Evolutionary conservation across 495 filamentous ascomycete species (phyloP).

Genomic region (Neurospora sublineolata): DNA sequence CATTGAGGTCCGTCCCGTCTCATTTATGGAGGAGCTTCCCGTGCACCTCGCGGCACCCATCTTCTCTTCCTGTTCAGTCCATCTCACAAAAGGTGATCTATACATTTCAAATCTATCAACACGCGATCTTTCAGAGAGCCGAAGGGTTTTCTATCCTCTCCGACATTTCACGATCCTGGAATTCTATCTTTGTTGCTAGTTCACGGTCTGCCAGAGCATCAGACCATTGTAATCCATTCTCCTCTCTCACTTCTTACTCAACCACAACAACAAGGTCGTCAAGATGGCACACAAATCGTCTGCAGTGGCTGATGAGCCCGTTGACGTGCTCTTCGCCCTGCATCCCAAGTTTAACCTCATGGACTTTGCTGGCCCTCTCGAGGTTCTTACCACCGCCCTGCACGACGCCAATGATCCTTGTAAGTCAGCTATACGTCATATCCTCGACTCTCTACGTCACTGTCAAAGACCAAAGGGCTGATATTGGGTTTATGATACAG

Average conservation of each 20-base stretch:
- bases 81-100: background rate
- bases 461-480: background rate
- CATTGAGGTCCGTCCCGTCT: background rate
- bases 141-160: background rate
- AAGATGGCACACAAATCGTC: slow-evolving; percentile 40
- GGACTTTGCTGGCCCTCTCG: slow-evolving; percentile 58
- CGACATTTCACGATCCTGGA: background rate
- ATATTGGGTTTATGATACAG: slow-evolving; percentile 16
- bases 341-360: slow-evolving; percentile 42
- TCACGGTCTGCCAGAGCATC: background rate
- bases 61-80: background rate
- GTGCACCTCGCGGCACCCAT: background rate
- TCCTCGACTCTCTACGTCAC: background rate
- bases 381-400: slow-evolving; percentile 46
- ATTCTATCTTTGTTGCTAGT: background rate
- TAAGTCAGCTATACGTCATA: slow-evolving; percentile 25
- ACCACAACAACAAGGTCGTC: slow-evolving; percentile 9
- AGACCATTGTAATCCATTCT: background rate
- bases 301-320: slow-evolving; percentile 37
- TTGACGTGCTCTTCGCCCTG: slow-evolving; percentile 40
- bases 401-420: slow-evolving; percentile 51
- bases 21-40: background rate
- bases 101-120: background rate
- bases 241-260: background rate
- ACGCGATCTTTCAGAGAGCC: background rate